Evolutionary conservation across 2,329 filamentous ascomycete genomes (phyloP).

Genomic region (Fusarium hainanense): DNA sequence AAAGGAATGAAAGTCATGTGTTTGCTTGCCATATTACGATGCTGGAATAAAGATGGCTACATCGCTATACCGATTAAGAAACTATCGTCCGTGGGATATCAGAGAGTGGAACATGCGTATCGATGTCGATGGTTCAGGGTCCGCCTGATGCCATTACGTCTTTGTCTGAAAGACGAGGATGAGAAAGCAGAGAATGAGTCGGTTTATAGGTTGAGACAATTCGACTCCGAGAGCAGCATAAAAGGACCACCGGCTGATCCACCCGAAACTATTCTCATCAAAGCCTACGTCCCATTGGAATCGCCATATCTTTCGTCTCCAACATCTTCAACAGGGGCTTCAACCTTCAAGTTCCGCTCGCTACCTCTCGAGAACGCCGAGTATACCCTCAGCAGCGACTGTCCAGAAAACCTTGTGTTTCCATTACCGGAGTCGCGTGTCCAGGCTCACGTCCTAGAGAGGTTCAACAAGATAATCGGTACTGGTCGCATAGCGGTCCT

Average conservation of each 20-base stretch:
- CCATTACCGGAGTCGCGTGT: not conserved
- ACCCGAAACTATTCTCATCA: conserved; percentile 2
- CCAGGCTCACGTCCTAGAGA: not conserved
- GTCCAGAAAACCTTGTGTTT: not conserved
- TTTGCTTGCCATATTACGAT: conserved; percentile 1
- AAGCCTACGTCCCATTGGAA: conserved; percentile 13
- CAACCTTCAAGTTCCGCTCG: not conserved
- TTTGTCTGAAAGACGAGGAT: not conserved
- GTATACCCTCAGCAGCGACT: not conserved
- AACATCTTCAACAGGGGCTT: not conserved
- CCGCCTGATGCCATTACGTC: conserved; percentile 9
- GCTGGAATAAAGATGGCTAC: conserved; percentile 19
- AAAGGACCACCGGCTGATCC: conserved; percentile 20
- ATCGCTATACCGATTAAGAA: conserved; percentile 18
- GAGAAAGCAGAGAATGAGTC: conserved; percentile 1
- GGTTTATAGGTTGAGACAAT: not conserved
- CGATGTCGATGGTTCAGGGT: conserved; percentile 18
- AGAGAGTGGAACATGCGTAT: conserved; percentile 16
- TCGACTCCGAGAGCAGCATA: conserved; percentile 4
- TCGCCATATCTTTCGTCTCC: not conserved
- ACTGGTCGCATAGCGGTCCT: too few species aligned
- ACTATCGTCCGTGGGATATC: not conserved
- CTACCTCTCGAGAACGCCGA: not conserved
- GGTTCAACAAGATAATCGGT: not conserved
- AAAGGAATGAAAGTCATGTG: conserved; percentile 21